Evolutionary conservation across 176 grass and related monocot species (phyloP), one percentile per base, ranked within the genome.

Genomic region (Pontederia paniculata): DNA sequence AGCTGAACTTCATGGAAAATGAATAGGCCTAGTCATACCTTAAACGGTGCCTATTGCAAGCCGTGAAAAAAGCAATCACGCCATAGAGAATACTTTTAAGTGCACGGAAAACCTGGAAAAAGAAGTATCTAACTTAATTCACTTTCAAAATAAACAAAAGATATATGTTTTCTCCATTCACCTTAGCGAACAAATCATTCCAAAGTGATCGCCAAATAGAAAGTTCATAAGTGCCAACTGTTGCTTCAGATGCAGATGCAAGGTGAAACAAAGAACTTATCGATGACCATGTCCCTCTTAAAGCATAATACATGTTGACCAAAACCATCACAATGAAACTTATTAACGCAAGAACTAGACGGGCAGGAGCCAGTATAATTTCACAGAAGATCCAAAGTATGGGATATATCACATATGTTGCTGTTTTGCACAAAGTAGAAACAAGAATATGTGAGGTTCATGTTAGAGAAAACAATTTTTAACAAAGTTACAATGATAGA

Each of bases 121-220:
- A 59, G 50, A 21, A 54, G 42, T 63, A 76, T 47, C 13, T 76
- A 31, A 81, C 47, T 60, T 74, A 9, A 42, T 58, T 13, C 23
- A 19, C 21, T 46, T 5, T 42, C 10, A 41, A 57, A 62, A 3
- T 55, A 60, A 57, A 15, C 71, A 60, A 17, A 52, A 11, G 23
- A 50, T 16, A 50, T 4, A 12, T 12, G 7, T 67, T 20, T 12
- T 78, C 28, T 0, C 0, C 28, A 37, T 37, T 37, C 28, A 98
- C 93, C 86, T 98, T 78, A 74, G 82, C 88, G 48, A 91, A 77
- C 72, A 98, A 74, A 75, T 98, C 93, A 69, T 98, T 98, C 93
- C 93, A 98, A 20, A 90, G 80, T 69, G 80, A 79, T 18, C 62
- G 73, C 82, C 80, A 76, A 19, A 88, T 72, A 42, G 69, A 74